Evolutionary conservation across 148 eudicot species (phyloP), one percentile per base, ranked within the genome.

Genomic region (Rhododendron mucronatum): DNA sequence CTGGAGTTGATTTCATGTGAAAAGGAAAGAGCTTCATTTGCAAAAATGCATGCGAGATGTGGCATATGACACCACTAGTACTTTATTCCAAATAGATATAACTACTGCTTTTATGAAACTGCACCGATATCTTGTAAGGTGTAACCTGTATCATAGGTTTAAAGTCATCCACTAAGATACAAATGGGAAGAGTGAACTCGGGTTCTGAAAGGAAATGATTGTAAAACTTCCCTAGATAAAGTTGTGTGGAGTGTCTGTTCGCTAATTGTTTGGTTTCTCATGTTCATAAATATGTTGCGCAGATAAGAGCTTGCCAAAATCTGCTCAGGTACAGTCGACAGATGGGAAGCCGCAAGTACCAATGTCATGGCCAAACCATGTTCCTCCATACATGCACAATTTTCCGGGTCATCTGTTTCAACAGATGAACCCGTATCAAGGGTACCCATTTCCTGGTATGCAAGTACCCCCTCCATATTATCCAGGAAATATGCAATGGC

Each of bases 351-450:
- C 84, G 39, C 95, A 93, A 89, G 84, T 92, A 59, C 92, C 91
- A 82, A 63, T 87, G 86, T 89, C 88, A 82, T 92, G 96, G 98
- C 89, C 91, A 75, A 89, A 90, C 81, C 89, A 92, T 57, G 84
- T 87, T 90, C 91, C 93, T 48, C 93, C 82, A 61, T 93, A 94
- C 82, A 83, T 93, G 88, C 94, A 90, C 48, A 92, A 91, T 78
- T 88, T 88, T 87, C 98, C 89, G 61, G 93, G 93, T 71, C 91
- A 93, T 23, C 55, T 87, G 35, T 92, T 89, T 91, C 96, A 89
- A 83, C 96, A 92, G 85, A 88, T 91, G 89, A 91, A 92, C 30
- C 94, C 95, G 41, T 95, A 92, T 87, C 96, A 89, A 86, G 97
- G 95, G 16, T 92, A 91, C 81, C 89, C 81, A 53, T 91, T 86